Evolutionary conservation across 257 asterid genomes (phyloP), one percentile per base, ranked within the genome.

Genomic region (Solanum virginianum): DNA sequence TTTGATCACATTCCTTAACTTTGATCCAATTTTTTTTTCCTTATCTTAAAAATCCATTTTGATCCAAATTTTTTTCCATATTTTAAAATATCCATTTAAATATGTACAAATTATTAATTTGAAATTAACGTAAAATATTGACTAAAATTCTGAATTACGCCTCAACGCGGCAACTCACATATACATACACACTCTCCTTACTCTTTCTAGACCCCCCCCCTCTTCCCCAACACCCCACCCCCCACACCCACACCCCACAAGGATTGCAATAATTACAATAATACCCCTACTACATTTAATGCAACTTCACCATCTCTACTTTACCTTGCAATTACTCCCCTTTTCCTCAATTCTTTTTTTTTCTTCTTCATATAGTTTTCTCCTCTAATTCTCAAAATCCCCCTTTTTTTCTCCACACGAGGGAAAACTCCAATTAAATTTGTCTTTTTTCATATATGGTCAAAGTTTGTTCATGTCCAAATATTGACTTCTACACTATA

Each of bases 311-410:
- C 84, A 60, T 86, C 88, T 72, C 83, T 17, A 29, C 53, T 82
- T 81, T 51, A 54, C 84, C 75, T 66, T 56, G 86, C 88, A 86
- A 86, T 86, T 56, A 86, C 80, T 86, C 86, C 86, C 15, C 53
- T 57, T 13, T 82, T 70, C 54, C 32, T 72, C 53, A 80, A 15
- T 32, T 32, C 36, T 8, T 16, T 26, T 70, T 70, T 39, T 43
- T 24, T 68, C 59, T 81, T 59, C 75, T 63, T 77, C 68, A 74
- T 22, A 32, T 47, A 32, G 49, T 84, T 41, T 24, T 83, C 57
- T 66, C 63, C 16, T 65, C 56, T 32, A 24, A 65, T 43, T 49
- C 66, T 66, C 70, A 41, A 47, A 45, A 26, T 66, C 3, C 39
- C 80, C 22, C 20, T 32, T 65, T 5, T 32, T 8, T 6, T 36